Evolutionary conservation across 1,139 yeast genomes (phyloP), one percentile per base, ranked within the genome.

Genomic region (Nakaseomyces sp.): DNA sequence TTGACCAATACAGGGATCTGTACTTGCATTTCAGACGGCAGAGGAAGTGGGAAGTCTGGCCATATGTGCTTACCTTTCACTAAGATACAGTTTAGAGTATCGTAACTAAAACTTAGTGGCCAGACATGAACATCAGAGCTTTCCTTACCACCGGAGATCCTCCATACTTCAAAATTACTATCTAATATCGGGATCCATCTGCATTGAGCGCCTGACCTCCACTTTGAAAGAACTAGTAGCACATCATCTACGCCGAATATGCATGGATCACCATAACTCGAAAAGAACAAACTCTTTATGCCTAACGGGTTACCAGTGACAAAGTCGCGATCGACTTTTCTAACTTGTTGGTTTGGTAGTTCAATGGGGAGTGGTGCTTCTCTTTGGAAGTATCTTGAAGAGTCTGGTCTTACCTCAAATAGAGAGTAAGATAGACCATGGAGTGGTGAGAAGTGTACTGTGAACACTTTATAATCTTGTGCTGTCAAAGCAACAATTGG

Each of bases 151-250:
- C 77, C 78, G 36, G 70, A 55, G 53, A 65, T 60, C 43, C 60
- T 64, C 51, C 91, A 77, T 53, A 66, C 50, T 31, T 73, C 73
- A 47, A 61, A 47, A 18, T 67, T 68, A 20, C 87, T 73, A 58
- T 86, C 85, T 46, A 89, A 67, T n/a, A 89, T 58, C 1, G 97
- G 97, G 9, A 86, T 71, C 96, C 97, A 91, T 53, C 79, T 73
- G 3, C 95, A 80, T 60, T 88, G 93, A 40, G 74, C 66, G 1
- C 83, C 69, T 31, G 73, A 76, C 56, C 96, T 72, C 96, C 97
- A 89, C 50, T 80, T 76, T 20, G 81, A 72, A 36, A 91, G 68
- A 0, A 84, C 75, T 31, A 84, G 64, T 38, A 91, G 68, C 3
- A 81, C 74, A 48, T 88, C 88, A 52, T 82, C 88, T 10, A 81